Evolutionary conservation across 2,329 filamentous ascomycete genomes (phyloP), one percentile per base, ranked within the genome.

Genomic region (Claviceps spartinae): DNA sequence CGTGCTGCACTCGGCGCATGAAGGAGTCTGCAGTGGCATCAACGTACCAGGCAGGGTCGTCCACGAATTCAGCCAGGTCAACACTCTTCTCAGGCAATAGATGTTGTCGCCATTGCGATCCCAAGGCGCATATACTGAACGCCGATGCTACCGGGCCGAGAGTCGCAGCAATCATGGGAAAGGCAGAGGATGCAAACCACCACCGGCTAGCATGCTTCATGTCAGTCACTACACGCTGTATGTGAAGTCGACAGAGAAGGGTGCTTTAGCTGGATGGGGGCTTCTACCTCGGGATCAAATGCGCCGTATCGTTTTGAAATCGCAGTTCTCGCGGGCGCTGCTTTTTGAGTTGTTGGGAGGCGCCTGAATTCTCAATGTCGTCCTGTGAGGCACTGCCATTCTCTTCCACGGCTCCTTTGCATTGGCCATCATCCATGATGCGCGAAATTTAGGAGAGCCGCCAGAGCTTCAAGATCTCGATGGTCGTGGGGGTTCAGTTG

Each of bases 61-160:
- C 42, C 52, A 85, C 74, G 24, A 77, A 79, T 2, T 57, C 37
- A 0, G 79, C 82, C 1, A 70, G 61, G 9, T 75, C 68, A 5
- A 76, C 62, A 1, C 74, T 63, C 5, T 74, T 69, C 0, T 71
- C 70, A 0, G 74, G 72, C 1, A 66, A 63, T 5, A 78, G 67
- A 48, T 72, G 71, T 63, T 83, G 78, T 54, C 86, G 76, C 90
- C 89, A 95, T 22, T 80, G 80, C 30, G 81, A 82, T 1, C 88
- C 86, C n/a, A 95, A 74, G 7, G 89, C 87, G 55, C 86, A 88
- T 54, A 95, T 88, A 53, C 85, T 91, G 67, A 93, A 85, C 34
- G 93, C 82, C 53, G 90, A 95, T 2, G 90, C 90, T 9, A 95
- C 78, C 0, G 90, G 90, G 1, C 88, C 88, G 2, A 93, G 77